phyloP scores from a whole-genome alignment of 1,139 yeast genomes.

The Candida dubliniensis region DNA sequence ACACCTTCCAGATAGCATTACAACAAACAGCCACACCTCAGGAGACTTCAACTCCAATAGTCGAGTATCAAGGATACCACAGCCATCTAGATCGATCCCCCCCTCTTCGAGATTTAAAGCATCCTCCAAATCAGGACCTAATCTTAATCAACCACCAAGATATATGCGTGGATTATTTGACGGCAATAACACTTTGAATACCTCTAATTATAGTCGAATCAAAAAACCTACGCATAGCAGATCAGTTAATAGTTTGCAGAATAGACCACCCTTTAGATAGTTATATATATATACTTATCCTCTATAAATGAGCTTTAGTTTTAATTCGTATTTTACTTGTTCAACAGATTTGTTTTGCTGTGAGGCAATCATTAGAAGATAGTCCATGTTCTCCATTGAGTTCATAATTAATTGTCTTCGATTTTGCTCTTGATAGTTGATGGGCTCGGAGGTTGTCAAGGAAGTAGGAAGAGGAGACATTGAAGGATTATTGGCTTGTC shows the following conservation, averaged over 20 bases:
- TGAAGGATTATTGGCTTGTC: not conserved
- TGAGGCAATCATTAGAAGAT: conserved; percentile 42
- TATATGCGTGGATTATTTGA: conserved; percentile 44
- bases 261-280: conserved; percentile 27
- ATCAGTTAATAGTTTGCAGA: conserved; percentile 6
- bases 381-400: conserved; percentile 46
- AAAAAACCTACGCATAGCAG: conserved; percentile 1
- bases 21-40: not conserved
- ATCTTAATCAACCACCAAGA: conserved; percentile 46
- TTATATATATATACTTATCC: conserved; percentile 5
- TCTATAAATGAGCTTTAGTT: conserved; percentile 19
- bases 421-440: conserved; percentile 39
- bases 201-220: conserved; percentile 3
- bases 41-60: conserved; percentile 3
- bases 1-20: not conserved
- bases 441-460: conserved; percentile 7
- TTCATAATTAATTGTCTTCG: conserved; percentile 41
- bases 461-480: not conserved
- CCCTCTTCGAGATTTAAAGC: not conserved
- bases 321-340: conserved; percentile 44
- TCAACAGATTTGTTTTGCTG: conserved; percentile 46
- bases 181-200: conserved; percentile 16
- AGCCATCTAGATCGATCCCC: conserved; percentile 10
- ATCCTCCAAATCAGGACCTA: conserved; percentile 24
- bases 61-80: conserved; percentile 17